Percentiles rank a stretch among this genome's conserved stretches.
Conservation (phyloP, 164 flowering plant species). For the Berberis thunbergii region DNA sequence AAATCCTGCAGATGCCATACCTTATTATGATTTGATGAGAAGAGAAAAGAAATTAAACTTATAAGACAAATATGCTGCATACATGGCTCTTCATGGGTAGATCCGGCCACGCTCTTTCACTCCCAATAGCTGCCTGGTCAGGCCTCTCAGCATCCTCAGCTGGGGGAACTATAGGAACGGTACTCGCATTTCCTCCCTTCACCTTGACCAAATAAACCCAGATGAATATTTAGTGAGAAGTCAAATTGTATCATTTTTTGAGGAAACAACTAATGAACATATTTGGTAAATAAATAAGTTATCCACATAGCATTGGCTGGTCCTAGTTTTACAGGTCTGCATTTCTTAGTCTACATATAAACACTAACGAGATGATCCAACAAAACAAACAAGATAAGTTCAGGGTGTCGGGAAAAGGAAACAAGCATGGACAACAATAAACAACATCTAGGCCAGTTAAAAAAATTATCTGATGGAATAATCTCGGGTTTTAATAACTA, state of each 20-base stretch:
- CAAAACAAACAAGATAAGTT: too few relatives aligned
- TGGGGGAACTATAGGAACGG: conserved; percentile 22
- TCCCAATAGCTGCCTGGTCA: conserved; percentile 25
- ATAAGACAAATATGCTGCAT: conserved; percentile 1
- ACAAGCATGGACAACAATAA: too few relatives aligned
- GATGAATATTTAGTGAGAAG: not conserved
- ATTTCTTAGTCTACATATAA: too few relatives aligned
- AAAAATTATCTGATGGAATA: too few relatives aligned
- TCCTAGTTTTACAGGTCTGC: too few relatives aligned
- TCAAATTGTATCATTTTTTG: not conserved
- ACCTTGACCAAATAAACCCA: conserved; percentile 34
- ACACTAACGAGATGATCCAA: too few relatives aligned
- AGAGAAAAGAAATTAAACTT: not conserved
- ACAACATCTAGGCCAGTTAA: too few relatives aligned
- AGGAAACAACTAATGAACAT: too few relatives aligned
- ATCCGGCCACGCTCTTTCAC: conserved; percentile 47
- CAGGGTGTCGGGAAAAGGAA: too few relatives aligned
- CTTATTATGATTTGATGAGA: conserved; percentile 5
- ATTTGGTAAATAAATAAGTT: too few relatives aligned
- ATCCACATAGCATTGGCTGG: too few relatives aligned
- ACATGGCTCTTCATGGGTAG: conserved; percentile 34
- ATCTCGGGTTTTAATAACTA: too few relatives aligned
- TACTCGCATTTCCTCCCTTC: conserved; percentile 33
- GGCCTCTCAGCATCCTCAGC: conserved; percentile 32
- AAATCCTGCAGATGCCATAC: conserved; percentile 16